Evolutionary conservation across 1,284 basidiomycete genomes (phyloP).

Genomic region (Ganoderma meredithae): DNA sequence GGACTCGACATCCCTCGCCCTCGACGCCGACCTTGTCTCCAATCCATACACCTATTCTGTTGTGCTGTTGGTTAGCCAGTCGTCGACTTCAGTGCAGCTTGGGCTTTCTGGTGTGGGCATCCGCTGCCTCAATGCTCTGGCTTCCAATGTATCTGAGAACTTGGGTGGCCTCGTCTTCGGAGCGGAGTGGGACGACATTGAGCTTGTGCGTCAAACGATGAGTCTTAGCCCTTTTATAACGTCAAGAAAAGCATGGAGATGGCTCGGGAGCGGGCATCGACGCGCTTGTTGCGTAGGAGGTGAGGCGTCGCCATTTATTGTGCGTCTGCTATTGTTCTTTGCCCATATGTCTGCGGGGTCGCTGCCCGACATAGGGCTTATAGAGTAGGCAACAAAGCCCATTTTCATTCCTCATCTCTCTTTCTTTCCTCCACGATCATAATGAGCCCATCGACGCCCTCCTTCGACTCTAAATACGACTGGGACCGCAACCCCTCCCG

Average conservation of each 20-base stretch:
- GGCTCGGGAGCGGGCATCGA: constrained; percentile 4
- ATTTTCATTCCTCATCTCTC: constrained; percentile 6
- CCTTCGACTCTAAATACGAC: constrained; percentile 23
- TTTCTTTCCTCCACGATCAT: constrained; percentile 19
- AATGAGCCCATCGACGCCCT: constrained; percentile 17
- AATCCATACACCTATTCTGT: background rate
- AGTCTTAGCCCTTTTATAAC: background rate
- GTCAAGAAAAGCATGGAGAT: constrained; percentile 5
- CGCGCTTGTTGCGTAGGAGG: background rate
- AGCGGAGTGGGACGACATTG: background rate
- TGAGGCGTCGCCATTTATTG: constrained; percentile 19
- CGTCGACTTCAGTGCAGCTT: background rate
- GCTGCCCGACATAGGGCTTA: constrained; percentile 19
- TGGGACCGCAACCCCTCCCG: constrained; percentile 35
- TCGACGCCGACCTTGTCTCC: background rate
- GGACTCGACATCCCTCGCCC: too few species aligned
- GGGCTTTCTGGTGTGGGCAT: background rate
- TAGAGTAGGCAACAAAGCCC: constrained; percentile 12
- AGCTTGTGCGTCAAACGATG: background rate
- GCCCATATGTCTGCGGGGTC: constrained; percentile 19
- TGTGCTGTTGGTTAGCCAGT: background rate
- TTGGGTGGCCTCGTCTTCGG: background rate
- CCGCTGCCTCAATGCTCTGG: background rate
- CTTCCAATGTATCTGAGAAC: background rate
- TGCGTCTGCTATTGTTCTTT: constrained; percentile 31